Percentiles rank a stretch among this genome's conserved stretches.
Evolutionary conservation across 1,284 basidiomycete genomes (phyloP).

Genomic region (Waitea zeae): DNA sequence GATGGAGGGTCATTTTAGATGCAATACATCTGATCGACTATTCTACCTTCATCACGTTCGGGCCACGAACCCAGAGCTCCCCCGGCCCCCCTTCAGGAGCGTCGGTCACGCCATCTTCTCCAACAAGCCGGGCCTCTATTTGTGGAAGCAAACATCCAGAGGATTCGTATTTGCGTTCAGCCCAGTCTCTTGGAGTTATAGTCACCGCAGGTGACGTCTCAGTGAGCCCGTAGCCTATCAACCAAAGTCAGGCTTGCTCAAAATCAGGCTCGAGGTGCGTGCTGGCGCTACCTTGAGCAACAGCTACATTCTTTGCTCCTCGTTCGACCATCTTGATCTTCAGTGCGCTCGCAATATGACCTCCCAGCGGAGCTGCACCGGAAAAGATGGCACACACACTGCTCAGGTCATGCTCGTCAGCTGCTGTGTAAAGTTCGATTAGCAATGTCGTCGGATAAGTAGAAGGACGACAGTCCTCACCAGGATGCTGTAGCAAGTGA

Average conservation of each 20-base stretch:
- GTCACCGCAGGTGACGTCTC: constrained; percentile 57
- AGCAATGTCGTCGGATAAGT: no score
- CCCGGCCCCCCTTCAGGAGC: constrained; percentile 40
- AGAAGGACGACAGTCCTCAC: no score
- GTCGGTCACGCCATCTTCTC: constrained; percentile 32
- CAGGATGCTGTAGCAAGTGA: no score
- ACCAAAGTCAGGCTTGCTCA: background rate
- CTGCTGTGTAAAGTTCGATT: no score
- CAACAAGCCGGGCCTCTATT: constrained; percentile 60
- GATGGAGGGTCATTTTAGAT: background rate
- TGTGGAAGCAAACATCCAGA: no score
- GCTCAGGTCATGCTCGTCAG: constrained; percentile 53
- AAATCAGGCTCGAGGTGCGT: constrained; percentile 4
- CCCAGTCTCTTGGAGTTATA: constrained; percentile 22
- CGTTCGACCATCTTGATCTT: constrained; percentile 21
- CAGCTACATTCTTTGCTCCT: constrained; percentile 15
- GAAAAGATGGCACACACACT: constrained; percentile 45
- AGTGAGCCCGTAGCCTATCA: constrained; percentile 57
- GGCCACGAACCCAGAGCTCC: constrained; percentile 70
- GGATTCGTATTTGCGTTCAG: no score
- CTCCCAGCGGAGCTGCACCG: constrained; percentile 73
- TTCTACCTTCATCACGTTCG: constrained; percentile 65
- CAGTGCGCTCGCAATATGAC: constrained; percentile 33
- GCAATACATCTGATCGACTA: no score
- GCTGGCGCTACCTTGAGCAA: constrained; percentile 33